Percentiles rank a stretch among this genome's conserved stretches.
These are phyloP conservation scores for Diddensiella santjacobensis DNA, from an alignment of 805 yeast genomes.

Conservation along the genomic window DNA sequence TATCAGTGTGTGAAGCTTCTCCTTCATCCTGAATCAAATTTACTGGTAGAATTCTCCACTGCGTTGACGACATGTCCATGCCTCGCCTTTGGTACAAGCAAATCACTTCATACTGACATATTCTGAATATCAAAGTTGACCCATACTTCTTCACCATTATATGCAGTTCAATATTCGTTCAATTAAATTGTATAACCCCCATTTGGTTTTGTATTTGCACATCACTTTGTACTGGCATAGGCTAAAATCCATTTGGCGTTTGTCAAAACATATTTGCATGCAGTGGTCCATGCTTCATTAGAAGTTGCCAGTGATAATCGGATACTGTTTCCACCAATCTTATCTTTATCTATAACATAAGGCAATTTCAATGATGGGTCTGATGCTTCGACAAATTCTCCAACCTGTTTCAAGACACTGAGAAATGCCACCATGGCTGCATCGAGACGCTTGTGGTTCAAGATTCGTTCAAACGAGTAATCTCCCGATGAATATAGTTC, in stretches of 20 bases:
- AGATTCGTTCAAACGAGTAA: conserved; percentile 63
- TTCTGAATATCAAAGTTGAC: too few relatives aligned
- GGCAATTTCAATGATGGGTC: conserved; percentile 64
- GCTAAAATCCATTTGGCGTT: conserved; percentile 82
- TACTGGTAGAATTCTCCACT: too few relatives aligned
- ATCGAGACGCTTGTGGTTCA: conserved; percentile 75
- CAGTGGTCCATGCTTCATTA: conserved; percentile 83
- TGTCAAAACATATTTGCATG: conserved; percentile 76
- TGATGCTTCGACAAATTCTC: conserved; percentile 35
- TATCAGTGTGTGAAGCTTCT: too few relatives aligned
- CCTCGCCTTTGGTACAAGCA: too few relatives aligned
- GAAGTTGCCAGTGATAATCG: conserved; percentile 57
- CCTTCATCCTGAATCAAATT: too few relatives aligned
- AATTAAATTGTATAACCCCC: too few relatives aligned
- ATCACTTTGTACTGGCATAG: conserved; percentile 46
- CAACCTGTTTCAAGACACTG: conserved; percentile 55
- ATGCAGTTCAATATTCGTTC: too few relatives aligned
- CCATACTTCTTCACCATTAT: too few relatives aligned
- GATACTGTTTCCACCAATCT: conserved; percentile 75
- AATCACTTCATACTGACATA: too few relatives aligned
- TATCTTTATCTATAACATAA: conserved; percentile 63
- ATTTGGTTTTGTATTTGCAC: too few relatives aligned
- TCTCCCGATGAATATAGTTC: conserved; percentile 68
- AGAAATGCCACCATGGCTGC: conserved; percentile 75
- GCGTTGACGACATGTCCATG: too few relatives aligned